Base-by-base conservation (phyloP, 2,329 filamentous ascomycete genomes). In the Diaporthe amygdali region DNA sequence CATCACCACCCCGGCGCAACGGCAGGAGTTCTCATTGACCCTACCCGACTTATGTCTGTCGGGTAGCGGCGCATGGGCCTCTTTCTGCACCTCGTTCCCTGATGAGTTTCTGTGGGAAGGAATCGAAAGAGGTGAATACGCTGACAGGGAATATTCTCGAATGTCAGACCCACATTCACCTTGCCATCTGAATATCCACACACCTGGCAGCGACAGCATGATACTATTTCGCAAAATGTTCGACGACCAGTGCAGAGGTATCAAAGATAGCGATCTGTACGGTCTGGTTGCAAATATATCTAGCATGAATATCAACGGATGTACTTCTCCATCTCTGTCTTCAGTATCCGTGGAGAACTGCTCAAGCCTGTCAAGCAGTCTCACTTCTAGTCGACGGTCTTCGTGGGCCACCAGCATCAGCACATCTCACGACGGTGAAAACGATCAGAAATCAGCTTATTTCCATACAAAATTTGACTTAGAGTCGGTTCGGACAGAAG, bases 321-420 rank as follows among this genome's bases (percentile, higher is more conserved):
- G 14, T 1, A 22, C 9, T 17, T 59, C 66, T n/a, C 52, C 27
- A 6, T 15, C 14, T 15, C 5, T 12, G 10, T 49, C 30, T 9
- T 14, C 41, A 2, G 25, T 10, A 17, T 20, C 15, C 8, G n/a
- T 7, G 3, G n/a, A 64, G 2, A 5, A n/a, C 1, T 20, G 7
- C 7, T 32, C 17, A 5, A 37, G 30, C n/a, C 59, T 20, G 8
- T 30, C 32, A 2, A 17, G 30, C 2, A 68, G 7, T 12, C 52
- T 47, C 14, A 10, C 1, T 10, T 27, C 44, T 14, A 68, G 47
- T 34, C 66, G 52, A 20, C 44, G 32, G 2, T 49, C 52, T 4
- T 68, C 66, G 3, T 68, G 66, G 66, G 66, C 66, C 20, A 59
- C 66, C 14, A 68, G 39, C 54, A 68, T 49, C 52, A 56, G 25